Conservation (phyloP, 345 rosid species). For the Populus tremula region DNA sequence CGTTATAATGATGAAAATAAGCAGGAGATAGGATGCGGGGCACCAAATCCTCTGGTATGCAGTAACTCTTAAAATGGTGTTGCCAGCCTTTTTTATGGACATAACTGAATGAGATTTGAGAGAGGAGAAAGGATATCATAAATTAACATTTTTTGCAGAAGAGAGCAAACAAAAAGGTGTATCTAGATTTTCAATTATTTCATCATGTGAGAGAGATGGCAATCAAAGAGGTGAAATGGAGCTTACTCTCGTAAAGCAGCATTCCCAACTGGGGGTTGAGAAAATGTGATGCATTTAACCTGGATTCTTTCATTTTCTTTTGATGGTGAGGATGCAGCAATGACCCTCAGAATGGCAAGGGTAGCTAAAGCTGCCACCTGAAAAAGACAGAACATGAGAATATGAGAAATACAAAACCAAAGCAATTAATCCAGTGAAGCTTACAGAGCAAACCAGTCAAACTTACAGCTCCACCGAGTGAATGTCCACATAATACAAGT, state of each 20-base stretch:
- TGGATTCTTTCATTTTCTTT: conserved; percentile 65
- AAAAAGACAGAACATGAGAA: conserved; percentile 2
- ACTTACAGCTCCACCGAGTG: conserved; percentile 98
- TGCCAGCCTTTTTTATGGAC: conserved; percentile 93
- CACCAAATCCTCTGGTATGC: conserved; percentile 95
- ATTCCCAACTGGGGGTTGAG: conserved; percentile 95
- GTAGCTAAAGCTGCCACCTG: conserved; percentile 97
- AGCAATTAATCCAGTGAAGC: conserved; percentile 7
- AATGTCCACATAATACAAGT: conserved; percentile 95
- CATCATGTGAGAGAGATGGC: neutral
- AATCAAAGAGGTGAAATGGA: neutral
- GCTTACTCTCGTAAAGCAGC: conserved; percentile 94
- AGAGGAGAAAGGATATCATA: conserved; percentile 9
- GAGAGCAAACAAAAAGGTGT: neutral
- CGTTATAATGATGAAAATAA: conserved; percentile 90
- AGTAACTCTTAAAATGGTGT: conserved; percentile 85
- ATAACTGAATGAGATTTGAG: conserved; percentile 44
- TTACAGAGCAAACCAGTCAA: conserved; percentile 8
- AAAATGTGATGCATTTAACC: conserved; percentile 91
- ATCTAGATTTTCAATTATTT: neutral
- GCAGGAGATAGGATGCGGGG: conserved; percentile 95
- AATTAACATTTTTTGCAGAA: neutral
- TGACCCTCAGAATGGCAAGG: conserved; percentile 89
- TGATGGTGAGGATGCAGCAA: conserved; percentile 70
- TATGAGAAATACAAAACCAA: conserved; percentile 7